These are phyloP conservation scores for Xylaria sp. DNA, from an alignment of 2,329 filamentous ascomycete species.

Conservation along the genomic window DNA sequence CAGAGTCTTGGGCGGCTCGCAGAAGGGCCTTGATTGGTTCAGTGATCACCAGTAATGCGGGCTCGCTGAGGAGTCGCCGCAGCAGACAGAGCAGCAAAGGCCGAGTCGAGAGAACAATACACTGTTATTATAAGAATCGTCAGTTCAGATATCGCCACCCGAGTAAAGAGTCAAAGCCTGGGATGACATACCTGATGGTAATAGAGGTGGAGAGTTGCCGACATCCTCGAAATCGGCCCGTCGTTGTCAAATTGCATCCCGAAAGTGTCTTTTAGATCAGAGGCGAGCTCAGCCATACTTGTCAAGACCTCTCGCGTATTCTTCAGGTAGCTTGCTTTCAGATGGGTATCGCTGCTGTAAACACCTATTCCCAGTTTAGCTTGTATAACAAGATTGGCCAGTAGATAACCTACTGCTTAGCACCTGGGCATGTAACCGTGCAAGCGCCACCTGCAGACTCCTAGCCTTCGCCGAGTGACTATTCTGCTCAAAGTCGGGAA, in stretches of 20 bases:
- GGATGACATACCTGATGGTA: conserved; percentile 20
- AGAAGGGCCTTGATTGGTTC: conserved; percentile 22
- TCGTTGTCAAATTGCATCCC: conserved; percentile 22
- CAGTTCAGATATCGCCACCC: background rate
- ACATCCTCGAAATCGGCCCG: conserved; percentile 21
- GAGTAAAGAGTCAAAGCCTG: background rate
- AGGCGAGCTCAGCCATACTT: conserved; percentile 17
- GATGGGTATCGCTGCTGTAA: conserved; percentile 21
- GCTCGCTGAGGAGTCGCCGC: conserved; percentile 8
- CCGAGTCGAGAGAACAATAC: conserved; percentile 17
- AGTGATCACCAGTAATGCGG: conserved; percentile 3
- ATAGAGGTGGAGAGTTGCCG: conserved; percentile 21
- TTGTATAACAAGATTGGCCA: background rate
- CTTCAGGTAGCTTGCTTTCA: conserved; percentile 6
- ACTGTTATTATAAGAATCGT: conserved; percentile 3
- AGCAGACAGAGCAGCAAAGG: conserved; percentile 17
- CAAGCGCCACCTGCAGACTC: conserved; percentile 18
- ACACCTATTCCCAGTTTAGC: conserved; percentile 5
- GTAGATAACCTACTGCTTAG: conserved; percentile 12
- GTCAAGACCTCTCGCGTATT: conserved; percentile 21
- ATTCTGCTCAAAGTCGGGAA: conserved; percentile 6
- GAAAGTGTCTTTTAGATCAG: conserved; percentile 13
- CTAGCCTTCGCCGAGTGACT: conserved; percentile 15
- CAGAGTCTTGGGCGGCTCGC: conserved; percentile 22
- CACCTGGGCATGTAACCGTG: conserved; percentile 15